Conservation (phyloP, 345 rosid species). For the Melaleuca alternifolia region DNA sequence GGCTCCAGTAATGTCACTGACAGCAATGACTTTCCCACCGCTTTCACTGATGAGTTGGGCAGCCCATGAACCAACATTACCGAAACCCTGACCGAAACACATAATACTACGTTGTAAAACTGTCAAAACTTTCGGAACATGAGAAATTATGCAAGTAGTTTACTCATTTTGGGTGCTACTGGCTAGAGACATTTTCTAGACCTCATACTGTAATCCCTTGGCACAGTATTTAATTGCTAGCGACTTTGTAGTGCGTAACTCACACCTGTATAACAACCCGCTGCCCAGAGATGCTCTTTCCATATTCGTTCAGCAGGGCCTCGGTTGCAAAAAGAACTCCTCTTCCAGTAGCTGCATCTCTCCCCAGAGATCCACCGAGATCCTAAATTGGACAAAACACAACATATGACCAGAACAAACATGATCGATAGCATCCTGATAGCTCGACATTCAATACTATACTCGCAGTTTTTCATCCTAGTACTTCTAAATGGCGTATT, state of each 20-base stretch:
- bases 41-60: constrained; percentile 62
- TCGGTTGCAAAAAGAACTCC: constrained; percentile 92
- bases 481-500: neutral
- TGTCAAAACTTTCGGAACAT: neutral
- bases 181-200: neutral
- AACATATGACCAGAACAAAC: neutral
- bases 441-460: neutral
- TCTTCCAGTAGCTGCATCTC: constrained; percentile 97
- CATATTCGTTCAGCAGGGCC: constrained; percentile 83
- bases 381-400: constrained; percentile 30
- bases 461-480: neutral
- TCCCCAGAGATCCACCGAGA: constrained; percentile 94
- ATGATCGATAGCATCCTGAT: neutral
- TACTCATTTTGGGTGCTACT: neutral
- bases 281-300: constrained; percentile 66
- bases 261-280: constrained; percentile 76
- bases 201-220: neutral
- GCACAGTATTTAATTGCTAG: neutral
- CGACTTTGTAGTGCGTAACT: neutral
- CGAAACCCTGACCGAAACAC: constrained; percentile 55
- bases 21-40: constrained; percentile 82
- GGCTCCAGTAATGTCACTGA: constrained; percentile 83
- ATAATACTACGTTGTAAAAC: neutral
- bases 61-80: constrained; percentile 98
- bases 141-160: neutral